Percentiles rank a stretch among this genome's conserved stretches.
These are phyloP conservation scores for Termitomyces sp. DNA, from an alignment of 768 basidiomycete species.

Conservation along the genomic window DNA sequence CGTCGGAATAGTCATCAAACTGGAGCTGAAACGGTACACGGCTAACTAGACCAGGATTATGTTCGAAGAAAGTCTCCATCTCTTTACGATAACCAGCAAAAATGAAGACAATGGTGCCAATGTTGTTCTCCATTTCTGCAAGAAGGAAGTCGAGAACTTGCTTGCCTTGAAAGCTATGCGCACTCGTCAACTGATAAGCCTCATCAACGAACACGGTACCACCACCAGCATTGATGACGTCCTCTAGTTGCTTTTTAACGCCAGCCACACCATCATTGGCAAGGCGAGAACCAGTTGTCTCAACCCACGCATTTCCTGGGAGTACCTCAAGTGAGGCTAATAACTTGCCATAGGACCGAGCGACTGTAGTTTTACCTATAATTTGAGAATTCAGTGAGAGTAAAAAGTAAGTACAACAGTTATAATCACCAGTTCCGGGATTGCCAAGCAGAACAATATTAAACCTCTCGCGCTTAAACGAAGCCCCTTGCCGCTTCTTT, in stretches of 20 bases:
- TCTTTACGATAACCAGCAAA: slow-evolving; percentile 65
- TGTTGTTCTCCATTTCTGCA: slow-evolving; percentile 70
- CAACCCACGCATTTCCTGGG: slow-evolving; percentile 47
- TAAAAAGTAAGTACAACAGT: background rate
- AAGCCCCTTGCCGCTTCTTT: background rate
- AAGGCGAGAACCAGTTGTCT: slow-evolving; percentile 58
- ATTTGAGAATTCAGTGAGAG: background rate
- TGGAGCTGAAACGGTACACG: slow-evolving; percentile 59
- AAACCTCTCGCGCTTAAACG: background rate
- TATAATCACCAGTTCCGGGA: background rate
- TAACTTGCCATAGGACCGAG: slow-evolving; percentile 46
- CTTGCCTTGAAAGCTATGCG: slow-evolving; percentile 40
- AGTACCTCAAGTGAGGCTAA: slow-evolving; percentile 48
- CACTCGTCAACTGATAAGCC: slow-evolving; percentile 57
- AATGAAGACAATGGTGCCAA: slow-evolving; percentile 61
- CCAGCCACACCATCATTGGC: slow-evolving; percentile 51
- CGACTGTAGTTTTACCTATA: background rate
- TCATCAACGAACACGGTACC: slow-evolving; percentile 69
- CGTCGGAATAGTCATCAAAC: slow-evolving; percentile 57
- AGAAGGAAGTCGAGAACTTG: slow-evolving; percentile 66
- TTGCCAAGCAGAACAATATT: background rate
- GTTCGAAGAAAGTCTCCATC: slow-evolving; percentile 76
- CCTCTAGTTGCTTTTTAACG: slow-evolving; percentile 42
- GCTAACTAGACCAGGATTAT: slow-evolving; percentile 64
- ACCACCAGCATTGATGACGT: slow-evolving; percentile 44